phyloP scores from a whole-genome alignment of 139 green algal species.

The Chlamydomonas incerta region DNA sequence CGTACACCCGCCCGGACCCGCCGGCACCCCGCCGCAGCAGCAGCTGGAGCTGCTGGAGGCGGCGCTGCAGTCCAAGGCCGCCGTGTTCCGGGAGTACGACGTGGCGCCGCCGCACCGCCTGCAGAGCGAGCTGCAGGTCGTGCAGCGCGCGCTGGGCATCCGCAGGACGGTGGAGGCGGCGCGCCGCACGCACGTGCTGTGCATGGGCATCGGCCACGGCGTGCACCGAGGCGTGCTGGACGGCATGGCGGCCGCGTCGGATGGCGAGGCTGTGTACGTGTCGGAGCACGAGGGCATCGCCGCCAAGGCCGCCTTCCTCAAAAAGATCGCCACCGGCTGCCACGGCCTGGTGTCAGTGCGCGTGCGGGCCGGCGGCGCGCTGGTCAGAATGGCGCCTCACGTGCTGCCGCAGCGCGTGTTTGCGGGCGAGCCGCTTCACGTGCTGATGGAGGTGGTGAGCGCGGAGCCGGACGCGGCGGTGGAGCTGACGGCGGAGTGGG shows the following conservation, averaged over 20 bases:
- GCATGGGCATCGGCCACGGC: conserved; percentile 57
- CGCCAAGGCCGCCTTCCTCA: conserved; percentile 47
- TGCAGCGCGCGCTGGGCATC: too few relatives aligned
- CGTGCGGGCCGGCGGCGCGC: not conserved
- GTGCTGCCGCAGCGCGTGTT: conserved; percentile 49
- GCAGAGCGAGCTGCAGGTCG: too few relatives aligned
- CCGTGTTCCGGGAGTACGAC: too few relatives aligned
- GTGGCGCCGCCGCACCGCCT: too few relatives aligned
- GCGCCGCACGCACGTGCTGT: conserved; percentile 22
- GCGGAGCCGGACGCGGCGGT: conserved; percentile 12
- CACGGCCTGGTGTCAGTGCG: not conserved
- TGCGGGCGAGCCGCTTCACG: conserved; percentile 42
- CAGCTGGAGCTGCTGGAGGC: too few relatives aligned
- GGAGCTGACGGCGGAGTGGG: conserved; percentile 13
- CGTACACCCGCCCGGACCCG: too few relatives aligned
- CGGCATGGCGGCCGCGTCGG: conserved; percentile 13
- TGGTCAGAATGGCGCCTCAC: conserved; percentile 32
- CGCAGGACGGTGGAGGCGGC: too few relatives aligned
- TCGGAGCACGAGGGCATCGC: conserved; percentile 48
- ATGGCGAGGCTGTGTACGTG: conserved; percentile 43
- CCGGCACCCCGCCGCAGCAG: too few relatives aligned
- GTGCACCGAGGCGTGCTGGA: conserved; percentile 56
- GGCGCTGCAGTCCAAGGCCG: too few relatives aligned
- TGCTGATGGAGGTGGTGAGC: conserved; percentile 41
- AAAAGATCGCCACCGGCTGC: conserved; percentile 7